phyloP scores from a whole-genome alignment of 768 basidiomycete species.

The Polyporus arcularius region DNA sequence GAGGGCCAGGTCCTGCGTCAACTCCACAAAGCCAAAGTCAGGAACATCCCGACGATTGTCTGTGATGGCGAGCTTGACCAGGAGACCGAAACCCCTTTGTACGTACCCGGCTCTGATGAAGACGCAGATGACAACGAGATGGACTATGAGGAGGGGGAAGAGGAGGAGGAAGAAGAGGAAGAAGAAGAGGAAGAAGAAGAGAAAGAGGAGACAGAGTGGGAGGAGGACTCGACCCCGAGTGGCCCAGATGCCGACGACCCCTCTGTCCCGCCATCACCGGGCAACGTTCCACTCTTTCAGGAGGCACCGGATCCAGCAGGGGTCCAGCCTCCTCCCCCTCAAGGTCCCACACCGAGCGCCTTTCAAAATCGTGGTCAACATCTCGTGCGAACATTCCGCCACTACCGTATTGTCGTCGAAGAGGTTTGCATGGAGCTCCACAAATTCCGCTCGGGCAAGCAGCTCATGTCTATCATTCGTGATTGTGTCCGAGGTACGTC shows the following conservation, averaged over 20 bases:
- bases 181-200: too few species aligned
- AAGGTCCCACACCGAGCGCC: too few species aligned
- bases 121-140: neutral
- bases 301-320: too few species aligned
- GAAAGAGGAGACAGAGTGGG: too few species aligned
- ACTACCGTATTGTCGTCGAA: slow-evolving; percentile 14
- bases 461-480: slow-evolving; percentile 3
- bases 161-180: too few species aligned
- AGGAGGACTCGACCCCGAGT: too few species aligned
- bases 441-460: neutral
- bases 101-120: neutral
- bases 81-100: neutral
- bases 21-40: neutral
- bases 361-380: neutral
- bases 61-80: neutral
- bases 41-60: slow-evolving; percentile 3
- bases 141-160: too few species aligned
- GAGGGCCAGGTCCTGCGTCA: neutral
- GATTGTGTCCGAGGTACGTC: slow-evolving; percentile 1
- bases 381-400: neutral
- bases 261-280: too few species aligned
- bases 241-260: too few species aligned
- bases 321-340: too few species aligned
- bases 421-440: slow-evolving; percentile 8
- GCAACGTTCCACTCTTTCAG: too few species aligned